These are phyloP conservation scores for Neopestalotiopsis sp. DNA, from an alignment of 2,329 filamentous ascomycete species.

Conservation along the genomic window DNA sequence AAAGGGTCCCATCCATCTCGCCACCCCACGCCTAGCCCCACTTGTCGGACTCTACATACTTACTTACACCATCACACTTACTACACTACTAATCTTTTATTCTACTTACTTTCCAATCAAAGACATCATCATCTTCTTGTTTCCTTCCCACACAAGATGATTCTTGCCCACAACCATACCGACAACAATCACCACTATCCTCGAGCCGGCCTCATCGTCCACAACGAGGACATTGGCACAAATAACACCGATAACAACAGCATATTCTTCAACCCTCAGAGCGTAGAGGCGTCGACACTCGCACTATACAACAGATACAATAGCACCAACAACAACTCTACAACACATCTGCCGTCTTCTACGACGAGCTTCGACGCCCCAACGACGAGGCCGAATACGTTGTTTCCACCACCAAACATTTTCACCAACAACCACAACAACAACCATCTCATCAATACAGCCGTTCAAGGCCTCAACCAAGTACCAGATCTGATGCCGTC, in stretches of 20 bases:
- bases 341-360: background rate
- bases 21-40: slow-evolving; percentile 10
- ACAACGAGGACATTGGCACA: slow-evolving; percentile 9
- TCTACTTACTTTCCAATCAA: background rate
- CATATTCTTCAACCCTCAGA: slow-evolving; percentile 24
- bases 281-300: slow-evolving; percentile 32
- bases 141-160: slow-evolving; percentile 31
- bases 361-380: slow-evolving; percentile 33
- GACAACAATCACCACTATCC: slow-evolving; percentile 27
- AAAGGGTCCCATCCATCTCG: slow-evolving; percentile 14
- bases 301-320: slow-evolving; percentile 24
- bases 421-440: slow-evolving; percentile 34
- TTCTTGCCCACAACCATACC: slow-evolving; percentile 32
- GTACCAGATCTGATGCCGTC: slow-evolving; percentile 39
- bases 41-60: slow-evolving; percentile 12
- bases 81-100: background rate
- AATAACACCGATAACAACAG: slow-evolving; percentile 25
- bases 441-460: slow-evolving; percentile 28
- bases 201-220: background rate
- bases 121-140: background rate
- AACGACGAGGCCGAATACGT: slow-evolving; percentile 16
- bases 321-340: slow-evolving; percentile 3
- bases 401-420: too few relatives aligned
- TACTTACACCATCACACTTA: slow-evolving; percentile 6
- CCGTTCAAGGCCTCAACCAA: slow-evolving; percentile 32